Evolutionary conservation across 2,329 filamentous ascomycete genomes (phyloP).

Genomic region (Myriangium duriaei): DNA sequence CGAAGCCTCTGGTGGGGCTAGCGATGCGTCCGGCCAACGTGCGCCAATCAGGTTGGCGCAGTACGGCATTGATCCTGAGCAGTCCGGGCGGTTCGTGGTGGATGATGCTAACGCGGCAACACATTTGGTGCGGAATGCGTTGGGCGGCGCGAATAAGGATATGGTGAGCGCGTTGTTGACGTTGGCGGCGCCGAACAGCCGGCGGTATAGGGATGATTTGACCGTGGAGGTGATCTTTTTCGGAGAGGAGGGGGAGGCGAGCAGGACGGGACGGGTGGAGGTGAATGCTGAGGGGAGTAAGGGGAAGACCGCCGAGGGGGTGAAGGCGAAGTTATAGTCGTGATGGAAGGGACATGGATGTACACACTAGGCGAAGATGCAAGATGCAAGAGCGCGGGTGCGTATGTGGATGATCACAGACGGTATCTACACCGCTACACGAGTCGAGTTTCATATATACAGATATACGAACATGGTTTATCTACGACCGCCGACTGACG

Average conservation of each 20-base stretch:
- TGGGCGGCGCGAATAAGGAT: constrained; percentile 86
- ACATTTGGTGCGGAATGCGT: constrained; percentile 85
- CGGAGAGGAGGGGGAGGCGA: constrained; percentile 63
- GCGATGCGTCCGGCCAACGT: constrained; percentile 55
- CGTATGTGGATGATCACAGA: too few relatives aligned
- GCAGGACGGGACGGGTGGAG: constrained; percentile 61
- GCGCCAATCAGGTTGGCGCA: constrained; percentile 81
- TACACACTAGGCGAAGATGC: too few relatives aligned
- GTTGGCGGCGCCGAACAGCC: constrained; percentile 77
- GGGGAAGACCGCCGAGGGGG: constrained; percentile 17
- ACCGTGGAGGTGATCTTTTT: constrained; percentile 99
- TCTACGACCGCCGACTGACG: too few relatives aligned
- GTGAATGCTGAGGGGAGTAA: constrained; percentile 82
- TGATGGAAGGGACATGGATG: too few relatives aligned
- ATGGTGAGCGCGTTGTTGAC: constrained; percentile 88
- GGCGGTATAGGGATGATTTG: constrained; percentile 86
- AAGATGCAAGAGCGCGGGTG: too few relatives aligned
- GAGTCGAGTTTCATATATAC: too few relatives aligned
- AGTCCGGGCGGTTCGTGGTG: constrained; percentile 75
- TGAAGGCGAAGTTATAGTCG: constrained; percentile 16
- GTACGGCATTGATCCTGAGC: constrained; percentile 67
- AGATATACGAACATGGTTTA: too few relatives aligned
- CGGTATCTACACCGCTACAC: too few relatives aligned
- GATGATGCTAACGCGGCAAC: constrained; percentile 95
- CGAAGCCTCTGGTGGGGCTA: constrained; percentile 45